Base-by-base conservation (phyloP, 768 basidiomycete species). In the Piloderma croceum region DNA sequence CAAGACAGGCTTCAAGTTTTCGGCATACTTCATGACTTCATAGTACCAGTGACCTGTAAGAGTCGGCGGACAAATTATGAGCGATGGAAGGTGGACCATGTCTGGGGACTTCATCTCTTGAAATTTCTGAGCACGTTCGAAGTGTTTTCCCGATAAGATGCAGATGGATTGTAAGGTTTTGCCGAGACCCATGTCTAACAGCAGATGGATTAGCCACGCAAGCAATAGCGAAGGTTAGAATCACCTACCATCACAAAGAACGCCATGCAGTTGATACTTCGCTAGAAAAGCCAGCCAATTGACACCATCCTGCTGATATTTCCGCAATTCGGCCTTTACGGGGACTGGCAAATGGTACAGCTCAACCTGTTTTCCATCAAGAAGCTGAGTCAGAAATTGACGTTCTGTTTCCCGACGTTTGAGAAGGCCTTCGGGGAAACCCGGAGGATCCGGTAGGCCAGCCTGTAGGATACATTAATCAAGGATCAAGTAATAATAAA, bases 31-130 rank as follows among this genome's bases (percentile, higher is more conserved):
- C 35, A 83, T 70, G 44, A 98, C 85, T 65, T 99, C 96, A 62
- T 98, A 94, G 60, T 90, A 92, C 96, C 96, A 99, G 59, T 99
- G 96, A 7, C 96, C 94, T 2, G 91, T 96, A 38, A 99, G 77
- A 2, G 96, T 99, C 3, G 96, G 94, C 0, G 96, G 96, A 53
- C 96, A 99, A 41, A 98, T 67, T 49, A 99, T 93, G 20, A 99
- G 73, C 3, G 94, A 96, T 0, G 96, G 92, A 22, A 98, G 70
- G 61, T 90, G 92, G 17, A 86, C 74, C 15, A 83, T 67, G 54
- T 92, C 90, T 0, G 84, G 74, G 0, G 83, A 81, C 27, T 76
- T 60, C 9, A 81, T 83, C 42, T 75, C 69, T 47, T 77, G 69
- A 60, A 80, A 68, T 50, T 70, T 79, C 57, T 84, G 71, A 13